Conservation (phyloP, 805 yeast genomes). For the Saccharomycopsis sp. region DNA sequence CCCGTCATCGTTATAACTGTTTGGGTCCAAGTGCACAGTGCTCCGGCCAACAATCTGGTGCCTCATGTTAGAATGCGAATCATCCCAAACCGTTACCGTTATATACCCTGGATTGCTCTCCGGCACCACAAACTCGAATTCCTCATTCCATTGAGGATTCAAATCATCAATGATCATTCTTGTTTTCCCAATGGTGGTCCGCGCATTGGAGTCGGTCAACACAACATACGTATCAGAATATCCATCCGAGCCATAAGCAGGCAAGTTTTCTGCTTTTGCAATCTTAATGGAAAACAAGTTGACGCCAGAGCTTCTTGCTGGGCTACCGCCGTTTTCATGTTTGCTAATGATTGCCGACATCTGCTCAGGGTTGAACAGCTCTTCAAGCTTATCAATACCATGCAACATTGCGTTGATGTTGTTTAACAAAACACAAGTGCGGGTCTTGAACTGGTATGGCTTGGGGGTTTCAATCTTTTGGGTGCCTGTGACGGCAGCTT, state of each 20-base stretch:
- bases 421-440: conserved; percentile 70
- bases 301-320: conserved; percentile 28
- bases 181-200: conserved; percentile 59
- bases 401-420: conserved; percentile 46
- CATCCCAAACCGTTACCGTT: conserved; percentile 66
- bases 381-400: conserved; percentile 45
- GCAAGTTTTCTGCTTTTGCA: conserved; percentile 53
- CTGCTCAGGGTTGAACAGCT: conserved; percentile 47
- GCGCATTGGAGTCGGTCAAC: conserved; percentile 45
- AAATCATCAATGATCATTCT: conserved; percentile 49
- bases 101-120: conserved; percentile 38
- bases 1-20: conserved; percentile 56
- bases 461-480: conserved; percentile 33
- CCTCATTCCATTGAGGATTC: conserved; percentile 83
- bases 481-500: conserved; percentile 37
- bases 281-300: conserved; percentile 58
- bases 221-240: conserved; percentile 52
- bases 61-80: conserved; percentile 33
- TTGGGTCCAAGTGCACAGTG: conserved; percentile 50
- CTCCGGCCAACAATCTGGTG: conserved; percentile 64
- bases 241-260: conserved; percentile 38
- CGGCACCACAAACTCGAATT: conserved; percentile 48
- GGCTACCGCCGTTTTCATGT: conserved; percentile 29
- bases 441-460: conserved; percentile 47
- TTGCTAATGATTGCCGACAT: conserved; percentile 35